Conservation (phyloP, 257 asterid genomes). For the Solanum etuberosum region DNA sequence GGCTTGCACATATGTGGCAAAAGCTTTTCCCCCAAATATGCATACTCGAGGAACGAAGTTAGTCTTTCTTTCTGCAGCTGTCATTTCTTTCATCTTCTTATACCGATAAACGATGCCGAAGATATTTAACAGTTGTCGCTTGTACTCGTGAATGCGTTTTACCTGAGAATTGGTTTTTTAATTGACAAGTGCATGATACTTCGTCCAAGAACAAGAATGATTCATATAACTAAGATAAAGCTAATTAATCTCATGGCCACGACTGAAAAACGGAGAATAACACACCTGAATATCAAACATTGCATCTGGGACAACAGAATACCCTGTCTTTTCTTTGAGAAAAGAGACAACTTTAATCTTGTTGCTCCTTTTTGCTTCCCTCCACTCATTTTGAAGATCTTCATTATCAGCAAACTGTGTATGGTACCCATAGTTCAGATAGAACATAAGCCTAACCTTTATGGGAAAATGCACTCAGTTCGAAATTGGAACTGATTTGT, state of each 20-base stretch:
- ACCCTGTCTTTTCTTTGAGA: conserved; percentile 71
- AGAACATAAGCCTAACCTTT: background rate
- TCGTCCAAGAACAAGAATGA: background rate
- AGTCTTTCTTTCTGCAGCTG: conserved; percentile 26
- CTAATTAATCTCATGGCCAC: background rate
- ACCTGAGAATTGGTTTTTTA: conserved; percentile 23
- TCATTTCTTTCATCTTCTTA: conserved; percentile 50
- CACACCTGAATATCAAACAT: conserved; percentile 82
- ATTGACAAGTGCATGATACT: background rate
- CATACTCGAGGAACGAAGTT: conserved; percentile 52
- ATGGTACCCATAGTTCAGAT: conserved; percentile 11
- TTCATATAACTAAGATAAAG: background rate
- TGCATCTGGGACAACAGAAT: conserved; percentile 66
- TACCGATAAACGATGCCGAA: conserved; percentile 48
- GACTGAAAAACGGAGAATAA: conserved; percentile 6
- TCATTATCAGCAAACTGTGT: conserved; percentile 68
- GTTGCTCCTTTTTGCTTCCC: conserved; percentile 58
- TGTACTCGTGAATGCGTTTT: conserved; percentile 54
- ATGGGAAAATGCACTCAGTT: background rate
- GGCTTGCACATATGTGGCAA: conserved; percentile 50
- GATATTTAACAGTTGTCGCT: conserved; percentile 44
- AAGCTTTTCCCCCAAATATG: conserved; percentile 58
- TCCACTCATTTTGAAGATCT: conserved; percentile 75
- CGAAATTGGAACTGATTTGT: background rate
- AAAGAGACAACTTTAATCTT: conserved; percentile 54